A percentile compares a stretch with the other conserved stretches of the same genome.
Conservation (phyloP, 1,284 basidiomycete genomes). For the Ceratobasidium sp. region DNA sequence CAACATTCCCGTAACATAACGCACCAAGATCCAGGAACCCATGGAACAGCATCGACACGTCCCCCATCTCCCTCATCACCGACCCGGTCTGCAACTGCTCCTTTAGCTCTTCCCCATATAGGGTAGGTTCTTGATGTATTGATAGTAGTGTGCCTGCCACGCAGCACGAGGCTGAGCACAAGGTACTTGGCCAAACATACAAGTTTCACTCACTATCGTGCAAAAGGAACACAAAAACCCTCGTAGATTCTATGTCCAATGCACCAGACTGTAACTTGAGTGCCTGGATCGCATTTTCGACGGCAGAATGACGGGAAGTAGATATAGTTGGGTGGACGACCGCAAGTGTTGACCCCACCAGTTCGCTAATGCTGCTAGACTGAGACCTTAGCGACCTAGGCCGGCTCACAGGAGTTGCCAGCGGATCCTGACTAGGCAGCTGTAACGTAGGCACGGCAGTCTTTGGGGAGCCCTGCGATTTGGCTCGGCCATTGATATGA, state of each 20-base stretch:
- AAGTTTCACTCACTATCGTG: slow-evolving; percentile 24
- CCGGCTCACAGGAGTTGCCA: background rate
- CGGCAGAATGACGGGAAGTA: background rate
- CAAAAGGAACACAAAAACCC: slow-evolving; percentile 37
- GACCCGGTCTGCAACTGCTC: slow-evolving; percentile 6
- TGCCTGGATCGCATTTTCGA: slow-evolving; percentile 17
- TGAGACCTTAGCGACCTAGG: slow-evolving; percentile 18
- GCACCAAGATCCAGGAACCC: slow-evolving; percentile 36
- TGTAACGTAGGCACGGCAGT: slow-evolving; percentile 7
- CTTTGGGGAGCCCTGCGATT: background rate
- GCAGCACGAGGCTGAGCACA: background rate
- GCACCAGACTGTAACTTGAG: slow-evolving; percentile 36
- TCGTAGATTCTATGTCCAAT: slow-evolving; percentile 19
- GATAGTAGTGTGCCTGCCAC: slow-evolving; percentile 23
- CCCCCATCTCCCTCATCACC: slow-evolving; percentile 11
- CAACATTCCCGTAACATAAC: background rate
- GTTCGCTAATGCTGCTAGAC: slow-evolving; percentile 34
- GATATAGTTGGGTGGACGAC: slow-evolving; percentile 20
- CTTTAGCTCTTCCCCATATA: slow-evolving; percentile 17
- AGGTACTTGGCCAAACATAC: background rate
- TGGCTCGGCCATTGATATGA: slow-evolving; percentile 19
- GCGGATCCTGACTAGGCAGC: background rate
- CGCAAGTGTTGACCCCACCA: slow-evolving; percentile 17
- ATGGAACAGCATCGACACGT: slow-evolving; percentile 38
- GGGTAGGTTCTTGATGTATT: slow-evolving; percentile 24